Evolutionary conservation across 2,329 filamentous ascomycete genomes (phyloP), one percentile per base, ranked within the genome.

Genomic region (Thelonectria rubi): DNA sequence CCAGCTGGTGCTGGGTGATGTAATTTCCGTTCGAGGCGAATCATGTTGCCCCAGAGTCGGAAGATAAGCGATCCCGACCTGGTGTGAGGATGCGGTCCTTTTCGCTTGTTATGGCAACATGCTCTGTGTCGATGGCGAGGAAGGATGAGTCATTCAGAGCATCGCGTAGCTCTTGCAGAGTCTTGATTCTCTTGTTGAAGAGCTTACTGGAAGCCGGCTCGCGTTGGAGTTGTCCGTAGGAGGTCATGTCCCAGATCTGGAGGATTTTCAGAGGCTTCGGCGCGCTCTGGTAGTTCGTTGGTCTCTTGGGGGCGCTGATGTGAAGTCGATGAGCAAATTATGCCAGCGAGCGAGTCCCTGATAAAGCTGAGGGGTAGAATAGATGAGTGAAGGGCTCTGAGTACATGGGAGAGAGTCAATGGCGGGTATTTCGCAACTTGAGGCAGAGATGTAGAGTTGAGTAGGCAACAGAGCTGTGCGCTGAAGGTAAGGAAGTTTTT

Each of bases 191-290:
- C 0, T 51, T 65, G 7, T 17, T 53, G 2, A 65, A 68, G 18
- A 66, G 58, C n/a, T 48, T 26, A 17, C 26, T 60, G 12, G 64
- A 58, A 14, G 12, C 34, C 21, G 62, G 64, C 14, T 60, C 60
- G n/a, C 62, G 43, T 26, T 75, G 69, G 59, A 74, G 58, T 52
- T 74, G 39, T 62, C 75, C 30, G 69, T 72, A 11, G 65, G 73
- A 30, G 60, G 58, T n/a, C 76, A 93, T 81, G 1, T 40, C 47
- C 45, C 8, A 47, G 50, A n/a, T 45, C 39, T 42, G 14, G 39
- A 43, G 21, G 10, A 42, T 1, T 58, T 8, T 4, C 20, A 12
- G 34, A 37, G 3, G 34, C 14, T 10, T 34, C 12, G 6, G 34
- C 15, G 6, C 10, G 26, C 34, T 15, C 6, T 37, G 12, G 42